Percentiles rank a stretch among this genome's conserved stretches.
These are phyloP conservation scores for Aspergillus taichungensis DNA, from an alignment of 495 filamentous ascomycete species.

Conservation along the genomic window DNA sequence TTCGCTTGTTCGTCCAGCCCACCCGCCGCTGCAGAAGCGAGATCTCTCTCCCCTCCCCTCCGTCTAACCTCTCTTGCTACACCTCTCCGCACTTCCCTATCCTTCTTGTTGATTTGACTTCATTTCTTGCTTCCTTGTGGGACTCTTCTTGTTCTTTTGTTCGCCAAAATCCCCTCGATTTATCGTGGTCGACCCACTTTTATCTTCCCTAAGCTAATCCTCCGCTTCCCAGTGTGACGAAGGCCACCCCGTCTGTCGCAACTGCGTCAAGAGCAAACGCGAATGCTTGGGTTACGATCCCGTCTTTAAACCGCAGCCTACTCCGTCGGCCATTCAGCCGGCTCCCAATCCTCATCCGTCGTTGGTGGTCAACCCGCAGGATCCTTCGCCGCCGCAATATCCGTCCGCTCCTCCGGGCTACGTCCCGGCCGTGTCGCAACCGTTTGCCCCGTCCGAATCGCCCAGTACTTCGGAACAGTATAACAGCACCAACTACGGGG, in stretches of 20 bases:
- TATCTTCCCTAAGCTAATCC: conserved; percentile 5
- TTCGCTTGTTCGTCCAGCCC: conserved; percentile 39
- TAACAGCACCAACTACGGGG: conserved; percentile 38
- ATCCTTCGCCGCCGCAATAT: conserved; percentile 33
- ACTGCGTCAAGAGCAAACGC: conserved; percentile 96
- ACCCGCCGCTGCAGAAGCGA: conserved; percentile 18
- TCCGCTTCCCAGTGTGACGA: conserved; percentile 76
- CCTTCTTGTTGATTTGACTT: conserved; percentile 1
- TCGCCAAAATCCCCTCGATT: conserved; percentile 7
- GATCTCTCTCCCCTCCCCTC: conserved; percentile 11
- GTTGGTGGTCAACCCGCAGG: conserved; percentile 38
- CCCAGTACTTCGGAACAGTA: conserved; percentile 41
- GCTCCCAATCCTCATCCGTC: conserved; percentile 49
- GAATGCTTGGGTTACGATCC: conserved; percentile 97
- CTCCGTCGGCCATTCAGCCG: conserved; percentile 70
- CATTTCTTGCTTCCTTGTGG: conserved; percentile 17
- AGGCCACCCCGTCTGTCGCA: conserved; percentile 85
- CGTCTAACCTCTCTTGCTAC: conserved; percentile 8
- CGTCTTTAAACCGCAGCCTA: conserved; percentile 83
- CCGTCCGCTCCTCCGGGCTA: conserved; percentile 48
- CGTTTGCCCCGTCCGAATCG: conserved; percentile 48
- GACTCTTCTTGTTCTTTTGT: conserved; percentile 8
- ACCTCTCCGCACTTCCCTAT: not conserved
- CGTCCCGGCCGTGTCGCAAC: conserved; percentile 50
- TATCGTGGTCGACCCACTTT: conserved; percentile 7